Conservation (phyloP, 495 filamentous ascomycete species). For the Penicillium lagena region DNA sequence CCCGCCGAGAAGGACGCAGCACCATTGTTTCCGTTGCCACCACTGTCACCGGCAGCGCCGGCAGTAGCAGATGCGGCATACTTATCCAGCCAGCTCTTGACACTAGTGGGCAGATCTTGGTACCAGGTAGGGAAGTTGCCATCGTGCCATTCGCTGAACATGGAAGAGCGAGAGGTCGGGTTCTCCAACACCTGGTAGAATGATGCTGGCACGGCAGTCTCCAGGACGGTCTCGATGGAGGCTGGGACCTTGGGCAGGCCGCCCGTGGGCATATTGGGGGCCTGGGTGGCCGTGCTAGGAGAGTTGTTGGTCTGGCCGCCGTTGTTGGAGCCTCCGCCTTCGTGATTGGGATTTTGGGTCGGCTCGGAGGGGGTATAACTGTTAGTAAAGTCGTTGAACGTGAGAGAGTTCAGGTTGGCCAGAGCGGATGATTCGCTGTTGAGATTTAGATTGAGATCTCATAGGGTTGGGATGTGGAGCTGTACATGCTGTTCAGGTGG, state of each 20-base stretch:
- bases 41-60: too few species aligned
- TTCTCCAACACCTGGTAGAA: slow-evolving; percentile 13
- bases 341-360: too few species aligned
- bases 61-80: background rate
- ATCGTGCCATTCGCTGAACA: slow-evolving; percentile 9
- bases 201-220: slow-evolving; percentile 12
- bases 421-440: too few species aligned
- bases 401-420: too few species aligned
- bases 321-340: too few species aligned
- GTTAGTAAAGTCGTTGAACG: too few species aligned
- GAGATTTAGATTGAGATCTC: slow-evolving; percentile 1
- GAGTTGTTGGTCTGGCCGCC: too few species aligned
- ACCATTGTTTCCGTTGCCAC: too few species aligned
- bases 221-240: slow-evolving; percentile 12
- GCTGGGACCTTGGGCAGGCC: slow-evolving; percentile 8
- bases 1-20: too few species aligned
- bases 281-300: background rate
- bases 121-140: slow-evolving; percentile 18
- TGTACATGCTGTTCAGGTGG: slow-evolving; percentile 9
- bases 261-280: too few species aligned
- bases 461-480: too few species aligned
- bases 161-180: slow-evolving; percentile 10
- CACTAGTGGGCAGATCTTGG: slow-evolving; percentile 10
- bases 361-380: too few species aligned
- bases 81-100: slow-evolving; percentile 14